Evolutionary conservation across 345 rosid species (phyloP).

Genomic region (Eucalyptus albens): DNA sequence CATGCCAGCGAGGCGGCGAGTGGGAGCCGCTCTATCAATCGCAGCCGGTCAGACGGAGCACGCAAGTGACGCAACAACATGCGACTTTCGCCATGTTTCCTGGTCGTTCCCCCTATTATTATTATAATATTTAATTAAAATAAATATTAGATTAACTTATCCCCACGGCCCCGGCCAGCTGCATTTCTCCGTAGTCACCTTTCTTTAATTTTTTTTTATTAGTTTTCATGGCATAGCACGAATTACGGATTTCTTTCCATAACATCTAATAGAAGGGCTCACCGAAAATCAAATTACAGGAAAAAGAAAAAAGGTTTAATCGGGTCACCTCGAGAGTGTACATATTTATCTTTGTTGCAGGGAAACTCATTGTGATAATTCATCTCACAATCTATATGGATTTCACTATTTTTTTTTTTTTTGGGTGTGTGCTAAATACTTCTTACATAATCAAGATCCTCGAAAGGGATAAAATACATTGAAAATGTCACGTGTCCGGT

Average conservation of each 20-base stretch:
- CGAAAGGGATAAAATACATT: neutral
- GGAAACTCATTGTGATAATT: neutral
- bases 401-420: neutral
- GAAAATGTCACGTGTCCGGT: neutral
- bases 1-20: conserved; percentile 21
- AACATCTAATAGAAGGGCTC: neutral
- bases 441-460: neutral
- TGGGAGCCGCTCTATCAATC: neutral
- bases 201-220: neutral
- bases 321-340: neutral
- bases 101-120: neutral
- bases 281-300: neutral
- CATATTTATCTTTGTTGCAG: neutral
- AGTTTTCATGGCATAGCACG: neutral
- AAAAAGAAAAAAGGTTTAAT: neutral
- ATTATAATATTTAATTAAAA: neutral
- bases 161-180: neutral
- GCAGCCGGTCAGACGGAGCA: neutral
- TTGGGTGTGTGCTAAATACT: too few species aligned
- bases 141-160: neutral
- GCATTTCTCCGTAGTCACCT: neutral
- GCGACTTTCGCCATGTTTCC: neutral
- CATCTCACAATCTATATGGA: neutral
- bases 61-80: neutral
- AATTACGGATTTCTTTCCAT: neutral